These are phyloP conservation scores for Pseudocercospora pini-densiflorae DNA, from an alignment of 2,329 filamentous ascomycete genomes.

Conservation along the genomic window DNA sequence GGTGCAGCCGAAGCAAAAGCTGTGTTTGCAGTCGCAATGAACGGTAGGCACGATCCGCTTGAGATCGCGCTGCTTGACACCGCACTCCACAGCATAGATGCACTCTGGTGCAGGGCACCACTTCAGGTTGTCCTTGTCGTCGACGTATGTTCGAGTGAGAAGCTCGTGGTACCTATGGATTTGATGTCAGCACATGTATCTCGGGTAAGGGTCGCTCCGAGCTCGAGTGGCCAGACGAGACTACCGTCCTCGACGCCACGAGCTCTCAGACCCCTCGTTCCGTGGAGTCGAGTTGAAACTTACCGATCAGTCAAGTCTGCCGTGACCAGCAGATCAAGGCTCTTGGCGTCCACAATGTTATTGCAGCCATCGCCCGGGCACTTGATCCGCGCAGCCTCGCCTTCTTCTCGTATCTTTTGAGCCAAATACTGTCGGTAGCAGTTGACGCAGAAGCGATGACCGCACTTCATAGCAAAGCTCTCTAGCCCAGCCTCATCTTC, in stretches of 20 bases:
- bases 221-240: neutral
- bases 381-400: slow-evolving; percentile 91
- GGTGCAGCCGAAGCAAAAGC: slow-evolving; percentile 95
- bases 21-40: slow-evolving; percentile 78
- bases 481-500: slow-evolving; percentile 78
- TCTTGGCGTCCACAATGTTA: slow-evolving; percentile 87
- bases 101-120: slow-evolving; percentile 99
- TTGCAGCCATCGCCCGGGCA: slow-evolving; percentile 88
- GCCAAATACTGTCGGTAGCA: slow-evolving; percentile 91
- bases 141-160: slow-evolving; percentile 91
- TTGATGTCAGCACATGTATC: neutral
- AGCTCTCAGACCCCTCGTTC: neutral
- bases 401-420: slow-evolving; percentile 94
- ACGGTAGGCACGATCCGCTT: slow-evolving; percentile 87
- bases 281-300: neutral
- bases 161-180: slow-evolving; percentile 70
- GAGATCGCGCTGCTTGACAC: slow-evolving; percentile 85
- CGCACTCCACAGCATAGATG: slow-evolving; percentile 87
- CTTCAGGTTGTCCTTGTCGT: slow-evolving; percentile 92
- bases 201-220: neutral
- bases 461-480: slow-evolving; percentile 94
- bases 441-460: slow-evolving; percentile 87
- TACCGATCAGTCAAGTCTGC: slow-evolving; percentile 59
- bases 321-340: slow-evolving; percentile 75
- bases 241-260: neutral